Percentiles rank a stretch among this genome's conserved stretches.
phyloP scores from a whole-genome alignment of 371 early-diverging fungal genomes.

The Apophysomyces trapeziformis region DNA sequence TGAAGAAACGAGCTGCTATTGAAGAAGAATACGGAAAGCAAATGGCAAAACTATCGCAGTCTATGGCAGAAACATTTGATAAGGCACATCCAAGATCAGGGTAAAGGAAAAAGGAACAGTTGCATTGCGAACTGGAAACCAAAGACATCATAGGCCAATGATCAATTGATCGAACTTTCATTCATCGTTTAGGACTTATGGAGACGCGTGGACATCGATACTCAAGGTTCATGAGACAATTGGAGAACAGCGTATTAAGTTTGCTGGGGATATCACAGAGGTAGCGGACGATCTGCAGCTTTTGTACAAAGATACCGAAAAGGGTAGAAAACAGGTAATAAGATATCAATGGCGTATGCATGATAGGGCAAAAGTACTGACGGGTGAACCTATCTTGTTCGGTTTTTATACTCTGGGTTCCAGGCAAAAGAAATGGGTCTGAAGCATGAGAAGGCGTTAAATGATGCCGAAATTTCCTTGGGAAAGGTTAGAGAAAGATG shows the following conservation, averaged over 20 bases:
- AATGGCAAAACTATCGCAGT: slow-evolving; percentile 47
- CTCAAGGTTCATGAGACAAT: slow-evolving; percentile 73
- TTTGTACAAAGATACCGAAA: slow-evolving; percentile 78
- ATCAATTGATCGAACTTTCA: too few relatives aligned
- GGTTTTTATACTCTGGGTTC: background rate
- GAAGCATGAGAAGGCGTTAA: slow-evolving; percentile 64
- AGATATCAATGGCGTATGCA: background rate
- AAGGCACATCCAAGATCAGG: slow-evolving; percentile 38
- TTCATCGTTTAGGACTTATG: slow-evolving; percentile 46
- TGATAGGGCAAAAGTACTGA: too few relatives aligned
- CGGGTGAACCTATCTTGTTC: background rate
- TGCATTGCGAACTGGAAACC: background rate
- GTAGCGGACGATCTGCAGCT: slow-evolving; percentile 71
- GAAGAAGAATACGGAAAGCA: slow-evolving; percentile 62
- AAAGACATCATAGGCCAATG: too few relatives aligned
- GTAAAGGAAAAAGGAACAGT: slow-evolving; percentile 23
- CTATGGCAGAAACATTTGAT: slow-evolving; percentile 42
- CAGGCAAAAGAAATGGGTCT: slow-evolving; percentile 75
- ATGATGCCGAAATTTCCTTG: slow-evolving; percentile 67
- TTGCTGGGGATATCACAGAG: slow-evolving; percentile 60
- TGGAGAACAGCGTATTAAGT: slow-evolving; percentile 68
- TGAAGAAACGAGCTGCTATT: slow-evolving; percentile 57
- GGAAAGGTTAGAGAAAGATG: slow-evolving; percentile 62
- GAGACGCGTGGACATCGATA: slow-evolving; percentile 57
- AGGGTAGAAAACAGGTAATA: slow-evolving; percentile 72